Evolutionary conservation across 139 green algal species (phyloP).

Genomic region (Spirogloea muscicola): DNA sequence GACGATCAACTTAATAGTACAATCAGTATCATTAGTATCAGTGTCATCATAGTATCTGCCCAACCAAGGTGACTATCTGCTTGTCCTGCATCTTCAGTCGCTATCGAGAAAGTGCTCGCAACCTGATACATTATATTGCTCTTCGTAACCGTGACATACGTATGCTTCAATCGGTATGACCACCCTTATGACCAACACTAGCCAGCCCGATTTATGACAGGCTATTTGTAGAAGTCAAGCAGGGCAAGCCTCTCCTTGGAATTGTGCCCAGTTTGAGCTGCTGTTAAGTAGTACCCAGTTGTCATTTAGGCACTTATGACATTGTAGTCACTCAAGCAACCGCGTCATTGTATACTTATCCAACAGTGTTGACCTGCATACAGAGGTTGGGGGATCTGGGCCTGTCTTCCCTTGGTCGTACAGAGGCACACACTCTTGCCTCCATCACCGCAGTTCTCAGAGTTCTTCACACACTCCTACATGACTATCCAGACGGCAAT

Average conservation of each 20-base stretch:
- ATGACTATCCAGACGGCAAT: too few species aligned
- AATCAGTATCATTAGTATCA: too few species aligned
- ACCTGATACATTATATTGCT: conserved; percentile 37
- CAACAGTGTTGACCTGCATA: background rate
- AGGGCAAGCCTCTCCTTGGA: background rate
- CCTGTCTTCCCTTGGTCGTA: conserved; percentile 18
- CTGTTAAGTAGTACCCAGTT: background rate
- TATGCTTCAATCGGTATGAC: conserved; percentile 4
- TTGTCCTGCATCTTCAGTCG: conserved; percentile 15
- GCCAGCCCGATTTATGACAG: background rate
- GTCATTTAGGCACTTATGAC: too few species aligned
- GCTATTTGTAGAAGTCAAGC: background rate
- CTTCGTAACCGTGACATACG: conserved; percentile 34
- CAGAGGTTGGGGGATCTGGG: conserved; percentile 15
- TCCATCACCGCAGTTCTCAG: conserved; percentile 10
- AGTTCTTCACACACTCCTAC: conserved; percentile 13
- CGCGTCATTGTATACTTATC: background rate
- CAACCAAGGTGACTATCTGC: too few species aligned
- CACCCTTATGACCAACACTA: background rate
- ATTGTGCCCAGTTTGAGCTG: too few species aligned
- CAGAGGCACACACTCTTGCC: conserved; percentile 31
- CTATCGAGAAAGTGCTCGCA: conserved; percentile 16
- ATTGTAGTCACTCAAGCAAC: background rate
- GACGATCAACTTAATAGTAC: too few species aligned
- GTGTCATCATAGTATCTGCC: too few species aligned